Percentiles rank a stretch among this genome's conserved stretches.
Conservation (phyloP, 306 rosid species). For the Quercus engelmannii region DNA sequence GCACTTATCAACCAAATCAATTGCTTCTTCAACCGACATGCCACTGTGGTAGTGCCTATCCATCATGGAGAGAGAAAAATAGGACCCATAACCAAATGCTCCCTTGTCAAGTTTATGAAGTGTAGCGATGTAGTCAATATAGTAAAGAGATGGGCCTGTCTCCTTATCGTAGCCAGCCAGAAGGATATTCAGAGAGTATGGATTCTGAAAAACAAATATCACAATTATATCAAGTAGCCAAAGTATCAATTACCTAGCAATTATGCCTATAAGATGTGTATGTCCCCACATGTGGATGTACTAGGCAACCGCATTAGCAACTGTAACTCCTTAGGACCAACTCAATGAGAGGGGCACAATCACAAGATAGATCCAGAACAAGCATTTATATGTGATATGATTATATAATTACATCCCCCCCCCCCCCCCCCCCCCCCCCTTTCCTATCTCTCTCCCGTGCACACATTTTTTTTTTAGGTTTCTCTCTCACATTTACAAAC, state of each 20-base stretch:
- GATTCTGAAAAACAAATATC: slow-evolving; percentile 52
- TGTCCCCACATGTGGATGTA: not conserved
- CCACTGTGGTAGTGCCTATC: slow-evolving; percentile 86
- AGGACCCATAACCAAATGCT: slow-evolving; percentile 94
- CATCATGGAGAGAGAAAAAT: slow-evolving; percentile 84
- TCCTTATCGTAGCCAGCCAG: slow-evolving; percentile 94
- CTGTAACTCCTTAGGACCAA: not conserved
- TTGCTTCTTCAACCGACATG: slow-evolving; percentile 80
- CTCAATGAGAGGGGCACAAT: not conserved
- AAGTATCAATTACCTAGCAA: not conserved
- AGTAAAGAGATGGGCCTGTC: slow-evolving; percentile 79
- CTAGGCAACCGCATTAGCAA: not conserved
- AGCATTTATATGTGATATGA: not conserved
- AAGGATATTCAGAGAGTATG: slow-evolving; percentile 82
- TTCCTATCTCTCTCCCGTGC: not conserved
- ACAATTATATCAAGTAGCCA: slow-evolving; percentile 11
- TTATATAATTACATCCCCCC: no score
- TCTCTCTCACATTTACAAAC: no score
- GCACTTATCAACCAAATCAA: slow-evolving; percentile 77
- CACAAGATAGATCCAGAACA: not conserved
- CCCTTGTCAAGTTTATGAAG: slow-evolving; percentile 99
- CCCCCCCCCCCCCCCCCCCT: no score
- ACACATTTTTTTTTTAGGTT: not conserved
- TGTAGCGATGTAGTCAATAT: slow-evolving; percentile 87
- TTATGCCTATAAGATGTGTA: not conserved